Conservation (phyloP, 2,329 filamentous ascomycete species). For the Pseudocercospora vitis region DNA sequence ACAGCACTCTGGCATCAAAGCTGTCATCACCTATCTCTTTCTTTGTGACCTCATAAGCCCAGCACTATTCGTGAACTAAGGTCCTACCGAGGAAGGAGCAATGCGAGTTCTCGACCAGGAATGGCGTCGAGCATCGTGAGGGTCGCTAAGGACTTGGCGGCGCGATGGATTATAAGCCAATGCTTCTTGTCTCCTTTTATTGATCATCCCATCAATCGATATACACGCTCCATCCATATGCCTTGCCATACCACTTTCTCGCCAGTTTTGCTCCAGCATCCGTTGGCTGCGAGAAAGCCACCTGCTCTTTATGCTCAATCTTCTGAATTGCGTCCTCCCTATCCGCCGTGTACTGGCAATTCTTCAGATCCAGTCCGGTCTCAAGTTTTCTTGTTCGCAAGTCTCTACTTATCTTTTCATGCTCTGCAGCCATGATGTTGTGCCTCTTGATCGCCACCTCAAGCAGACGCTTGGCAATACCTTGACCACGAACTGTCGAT, state of each 20-base stretch:
- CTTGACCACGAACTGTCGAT: conserved; percentile 55
- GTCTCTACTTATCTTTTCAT: background rate
- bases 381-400: background rate
- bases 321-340: conserved; percentile 48
- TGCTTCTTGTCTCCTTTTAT: background rate
- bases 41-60: too few relatives aligned
- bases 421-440: conserved; percentile 13
- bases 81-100: too few relatives aligned
- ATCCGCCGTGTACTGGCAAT: background rate
- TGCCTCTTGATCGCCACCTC: conserved; percentile 41
- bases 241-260: conserved; percentile 57
- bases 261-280: conserved; percentile 60
- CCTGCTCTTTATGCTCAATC: conserved; percentile 53
- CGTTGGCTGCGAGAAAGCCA: conserved; percentile 68
- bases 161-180: background rate
- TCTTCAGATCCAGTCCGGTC: background rate
- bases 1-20: too few relatives aligned
- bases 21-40: too few relatives aligned
- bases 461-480: conserved; percentile 58
- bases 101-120: too few relatives aligned
- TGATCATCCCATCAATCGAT: conserved; percentile 48
- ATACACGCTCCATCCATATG: conserved; percentile 62
- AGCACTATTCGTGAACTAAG: too few relatives aligned
- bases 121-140: too few relatives aligned
- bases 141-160: background rate